Evolutionary conservation across 1,284 basidiomycete genomes (phyloP).

Genomic region (Leccinum ponderosum): DNA sequence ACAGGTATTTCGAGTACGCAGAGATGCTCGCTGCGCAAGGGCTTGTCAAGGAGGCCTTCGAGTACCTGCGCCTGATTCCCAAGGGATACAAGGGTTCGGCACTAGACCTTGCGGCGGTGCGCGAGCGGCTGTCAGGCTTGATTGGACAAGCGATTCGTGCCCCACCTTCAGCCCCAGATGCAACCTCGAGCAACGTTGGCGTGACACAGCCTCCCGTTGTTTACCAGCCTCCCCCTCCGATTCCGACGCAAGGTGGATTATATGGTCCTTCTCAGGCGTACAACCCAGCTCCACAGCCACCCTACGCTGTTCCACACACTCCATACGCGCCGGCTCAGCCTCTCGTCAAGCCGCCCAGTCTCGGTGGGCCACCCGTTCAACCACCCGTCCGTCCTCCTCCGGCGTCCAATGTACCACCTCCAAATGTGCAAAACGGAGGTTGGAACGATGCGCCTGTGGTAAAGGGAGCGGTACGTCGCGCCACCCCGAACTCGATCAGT

Average conservation of each 20-base stretch:
- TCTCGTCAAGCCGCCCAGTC: conserved; percentile 14
- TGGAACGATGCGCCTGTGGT: conserved; percentile 88
- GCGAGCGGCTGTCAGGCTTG: conserved; percentile 61
- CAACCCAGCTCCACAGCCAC: conserved; percentile 6
- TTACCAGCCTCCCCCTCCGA: conserved; percentile 8
- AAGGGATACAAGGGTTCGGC: conserved; percentile 69
- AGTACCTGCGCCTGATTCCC: conserved; percentile 83
- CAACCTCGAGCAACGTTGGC: conserved; percentile 27
- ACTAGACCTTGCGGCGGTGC: conserved; percentile 61
- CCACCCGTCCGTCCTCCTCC: conserved; percentile 19
- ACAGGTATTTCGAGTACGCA: conserved; percentile 95
- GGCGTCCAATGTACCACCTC: conserved; percentile 37
- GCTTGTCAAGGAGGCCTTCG: conserved; percentile 79
- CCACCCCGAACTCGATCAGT: conserved; percentile 46
- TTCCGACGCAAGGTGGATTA: conserved; percentile 12
- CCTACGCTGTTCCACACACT: conserved; percentile 35
- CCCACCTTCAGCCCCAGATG: conserved; percentile 21
- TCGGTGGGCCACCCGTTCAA: conserved; percentile 22
- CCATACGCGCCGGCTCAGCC: conserved; percentile 33
- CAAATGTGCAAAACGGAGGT: conserved; percentile 70
- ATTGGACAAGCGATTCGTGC: conserved; percentile 34
- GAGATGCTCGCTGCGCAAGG: conserved; percentile 91
- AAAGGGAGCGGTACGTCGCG: conserved; percentile 46
- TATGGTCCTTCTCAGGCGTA: conserved; percentile 14
- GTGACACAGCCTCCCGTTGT: conserved; percentile 10